Conservation (phyloP, 352 stramenopile genomes). For the Phytophthora idaei region DNA sequence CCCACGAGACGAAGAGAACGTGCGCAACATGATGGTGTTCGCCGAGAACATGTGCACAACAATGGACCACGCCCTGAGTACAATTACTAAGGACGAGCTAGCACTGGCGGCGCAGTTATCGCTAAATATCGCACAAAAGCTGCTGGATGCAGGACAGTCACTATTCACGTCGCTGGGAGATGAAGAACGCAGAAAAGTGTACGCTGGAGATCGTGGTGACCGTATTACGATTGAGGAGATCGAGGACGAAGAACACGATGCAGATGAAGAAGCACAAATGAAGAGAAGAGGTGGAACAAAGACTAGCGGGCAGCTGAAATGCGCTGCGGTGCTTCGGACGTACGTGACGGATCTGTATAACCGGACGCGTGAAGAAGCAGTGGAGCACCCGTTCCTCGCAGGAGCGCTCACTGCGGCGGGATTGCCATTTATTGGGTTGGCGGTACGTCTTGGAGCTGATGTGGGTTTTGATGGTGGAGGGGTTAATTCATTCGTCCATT, state of each 20-base stretch:
- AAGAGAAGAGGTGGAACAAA: slow-evolving; percentile 4
- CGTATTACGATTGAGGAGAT: slow-evolving; percentile 83
- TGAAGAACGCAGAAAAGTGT: slow-evolving; percentile 52
- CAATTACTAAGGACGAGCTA: slow-evolving; percentile 78
- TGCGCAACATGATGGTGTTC: slow-evolving; percentile 78
- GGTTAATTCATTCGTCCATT: neutral
- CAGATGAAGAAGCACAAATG: slow-evolving; percentile 12
- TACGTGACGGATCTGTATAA: slow-evolving; percentile 54
- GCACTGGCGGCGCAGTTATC: slow-evolving; percentile 70
- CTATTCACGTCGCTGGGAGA: slow-evolving; percentile 78
- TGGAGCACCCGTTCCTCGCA: slow-evolving; percentile 65
- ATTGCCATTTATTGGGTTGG: slow-evolving; percentile 82
- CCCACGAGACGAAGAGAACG: slow-evolving; percentile 61
- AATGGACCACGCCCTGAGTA: slow-evolving; percentile 75
- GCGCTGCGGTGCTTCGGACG: slow-evolving; percentile 46
- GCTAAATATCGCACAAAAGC: slow-evolving; percentile 73
- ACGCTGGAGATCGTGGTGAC: slow-evolving; percentile 41
- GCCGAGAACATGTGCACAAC: slow-evolving; percentile 76
- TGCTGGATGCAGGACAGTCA: slow-evolving; percentile 69
- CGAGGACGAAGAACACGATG: slow-evolving; percentile 34
- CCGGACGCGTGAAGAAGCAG: slow-evolving; percentile 44
- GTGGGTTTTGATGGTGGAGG: neutral
- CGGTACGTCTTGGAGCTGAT: slow-evolving; percentile 38
- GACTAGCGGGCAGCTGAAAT: slow-evolving; percentile 22
- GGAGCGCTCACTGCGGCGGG: slow-evolving; percentile 61